phyloP scores from a whole-genome alignment of 805 yeast genomes.

The Zygosaccharomyces siamensis region DNA sequence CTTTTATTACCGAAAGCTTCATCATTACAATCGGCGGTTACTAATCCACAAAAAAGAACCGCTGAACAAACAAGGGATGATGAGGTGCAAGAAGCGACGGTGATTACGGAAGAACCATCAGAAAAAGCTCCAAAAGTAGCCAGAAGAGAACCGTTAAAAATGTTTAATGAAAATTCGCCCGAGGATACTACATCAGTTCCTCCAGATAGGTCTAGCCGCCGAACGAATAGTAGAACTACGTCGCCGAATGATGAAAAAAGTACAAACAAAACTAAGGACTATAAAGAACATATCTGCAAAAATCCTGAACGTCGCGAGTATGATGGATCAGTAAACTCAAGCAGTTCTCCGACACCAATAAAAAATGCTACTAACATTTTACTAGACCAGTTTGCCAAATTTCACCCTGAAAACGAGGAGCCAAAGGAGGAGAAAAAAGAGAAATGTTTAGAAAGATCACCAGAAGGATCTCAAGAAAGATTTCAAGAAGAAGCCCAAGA shows the following conservation, averaged over 20 bases:
- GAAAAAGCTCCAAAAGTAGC: background rate
- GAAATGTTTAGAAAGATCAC: no score
- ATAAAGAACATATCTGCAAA: background rate
- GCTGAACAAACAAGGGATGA: constrained; percentile 1
- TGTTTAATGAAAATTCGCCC: background rate
- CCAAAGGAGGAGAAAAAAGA: background rate
- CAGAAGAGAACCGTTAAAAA: background rate
- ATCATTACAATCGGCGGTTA: constrained; percentile 5
- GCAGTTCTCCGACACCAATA: background rate
- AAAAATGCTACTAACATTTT: constrained; percentile 1
- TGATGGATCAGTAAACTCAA: background rate
- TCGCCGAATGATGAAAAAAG: background rate
- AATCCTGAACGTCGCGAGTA: background rate
- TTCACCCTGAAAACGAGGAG: constrained; percentile 1
- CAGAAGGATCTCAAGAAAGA: background rate
- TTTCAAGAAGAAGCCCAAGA: background rate
- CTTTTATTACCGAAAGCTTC: constrained; percentile 31
- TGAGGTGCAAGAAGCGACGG: background rate
- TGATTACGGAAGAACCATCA: background rate
- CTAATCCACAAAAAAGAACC: constrained; percentile 5
- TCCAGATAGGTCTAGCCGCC: background rate
- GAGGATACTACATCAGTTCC: background rate
- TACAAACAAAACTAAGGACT: background rate
- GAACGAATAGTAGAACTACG: background rate
- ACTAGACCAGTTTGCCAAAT: constrained; percentile 5